Base-by-base conservation (phyloP, 2,329 filamentous ascomycete genomes). In the Venturia aucupariae region DNA sequence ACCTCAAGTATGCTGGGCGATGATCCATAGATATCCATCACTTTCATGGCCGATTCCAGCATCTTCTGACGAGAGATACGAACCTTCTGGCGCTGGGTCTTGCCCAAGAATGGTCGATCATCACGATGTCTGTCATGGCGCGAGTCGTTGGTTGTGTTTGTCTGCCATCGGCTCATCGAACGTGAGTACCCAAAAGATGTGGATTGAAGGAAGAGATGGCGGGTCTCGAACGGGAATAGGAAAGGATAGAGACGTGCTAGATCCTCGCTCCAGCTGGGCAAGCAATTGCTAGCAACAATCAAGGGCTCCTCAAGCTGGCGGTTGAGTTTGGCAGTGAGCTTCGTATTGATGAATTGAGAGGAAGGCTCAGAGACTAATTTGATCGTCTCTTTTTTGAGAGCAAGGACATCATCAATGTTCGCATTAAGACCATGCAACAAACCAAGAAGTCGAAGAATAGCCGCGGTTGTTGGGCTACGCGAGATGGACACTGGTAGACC, bases 21-120 rank as follows among this genome's bases (percentile, higher is more conserved):
- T n/a, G 90, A 90, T 0, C 94, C 94, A 71, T 99, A 99, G 2
- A 97, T 84, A 70, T 99, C 93, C 93, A 99, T 97, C 38, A 99
- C 94, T 76, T 99, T 99, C 74, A 97, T 82, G 0, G 94, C 94
- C 17, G 94, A 97, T 74, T 99, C 94, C 8, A 99, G 81, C 57
- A 99, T 97, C 71, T 95, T 92, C n/a, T 86, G 86, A 54, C 94
- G 86, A 5, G 93, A 96, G 66, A 99, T 97, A 55, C 94, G 88
- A n/a, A 99, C 93, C 76, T 99, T 99, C 72, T 99, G 94, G 65
- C 94, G 87, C 74, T 97, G 94, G 1, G 97, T 82, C 51, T 93
- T 85, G 17, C 94, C 94, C 2, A 97, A 80, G 81, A 95, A 96
- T 1, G 92, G 92, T 15, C 92, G 84, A 67, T 97, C 92, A 69